Evolutionary conservation across 352 stramenopile species (phyloP).

Genomic region (Labyrinthula sp.): DNA sequence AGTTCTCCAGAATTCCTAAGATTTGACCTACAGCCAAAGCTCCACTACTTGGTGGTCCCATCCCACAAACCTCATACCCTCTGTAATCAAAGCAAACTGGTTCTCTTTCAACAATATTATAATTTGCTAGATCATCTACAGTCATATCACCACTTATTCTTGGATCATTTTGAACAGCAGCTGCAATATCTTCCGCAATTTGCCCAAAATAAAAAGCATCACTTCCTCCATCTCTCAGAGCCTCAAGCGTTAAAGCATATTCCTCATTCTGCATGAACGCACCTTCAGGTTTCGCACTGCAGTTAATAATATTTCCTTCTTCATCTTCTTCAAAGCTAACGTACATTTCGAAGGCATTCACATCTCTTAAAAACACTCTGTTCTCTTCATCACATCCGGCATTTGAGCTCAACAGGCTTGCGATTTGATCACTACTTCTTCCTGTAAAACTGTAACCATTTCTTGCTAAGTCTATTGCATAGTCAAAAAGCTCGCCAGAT

Average conservation of each 20-base stretch:
- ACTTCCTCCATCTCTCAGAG: constrained; percentile 58
- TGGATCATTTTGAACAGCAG: constrained; percentile 36
- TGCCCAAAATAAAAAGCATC: constrained; percentile 49
- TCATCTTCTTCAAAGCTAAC: too few species aligned
- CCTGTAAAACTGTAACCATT: too few species aligned
- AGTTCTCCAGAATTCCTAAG: too few species aligned
- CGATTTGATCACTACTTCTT: constrained; percentile 61
- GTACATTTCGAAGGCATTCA: too few species aligned
- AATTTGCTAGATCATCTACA: constrained; percentile 54
- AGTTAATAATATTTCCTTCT: too few species aligned
- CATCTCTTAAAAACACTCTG: too few species aligned
- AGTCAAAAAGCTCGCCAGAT: too few species aligned
- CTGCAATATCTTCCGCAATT: constrained; percentile 14
- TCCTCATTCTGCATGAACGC: too few species aligned
- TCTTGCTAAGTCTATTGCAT: too few species aligned
- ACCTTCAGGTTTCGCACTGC: too few species aligned
- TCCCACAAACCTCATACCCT: constrained; percentile 54
- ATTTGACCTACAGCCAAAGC: not conserved
- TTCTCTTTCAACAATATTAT: constrained; percentile 62
- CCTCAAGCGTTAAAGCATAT: constrained; percentile 53
- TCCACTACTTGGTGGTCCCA: constrained; percentile 78
- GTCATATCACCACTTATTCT: constrained; percentile 46
- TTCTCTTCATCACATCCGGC: constrained; percentile 66
- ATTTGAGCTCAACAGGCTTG: constrained; percentile 59
- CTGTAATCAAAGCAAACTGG: constrained; percentile 53